phyloP scores from a whole-genome alignment of 73 alveolate species.

The Halteria grandinella region DNA sequence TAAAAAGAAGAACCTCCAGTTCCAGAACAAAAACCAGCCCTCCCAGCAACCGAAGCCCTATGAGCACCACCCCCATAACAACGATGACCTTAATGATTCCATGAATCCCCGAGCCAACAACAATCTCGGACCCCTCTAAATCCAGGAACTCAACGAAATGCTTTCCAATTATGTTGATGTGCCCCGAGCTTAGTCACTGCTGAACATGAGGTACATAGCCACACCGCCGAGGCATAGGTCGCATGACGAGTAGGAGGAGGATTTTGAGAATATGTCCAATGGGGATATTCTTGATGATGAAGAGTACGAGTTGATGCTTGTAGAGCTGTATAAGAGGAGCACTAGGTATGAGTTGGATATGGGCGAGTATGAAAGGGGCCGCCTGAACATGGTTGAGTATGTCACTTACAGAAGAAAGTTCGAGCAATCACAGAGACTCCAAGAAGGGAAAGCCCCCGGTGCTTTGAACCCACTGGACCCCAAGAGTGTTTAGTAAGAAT shows the following conservation, averaged over 20 bases:
- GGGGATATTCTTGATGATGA: background rate
- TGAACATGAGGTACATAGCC: constrained; percentile 16
- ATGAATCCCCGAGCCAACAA: background rate
- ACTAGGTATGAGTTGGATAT: constrained; percentile 36
- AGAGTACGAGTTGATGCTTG: constrained; percentile 9
- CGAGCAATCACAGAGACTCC: constrained; percentile 35
- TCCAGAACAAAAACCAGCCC: background rate
- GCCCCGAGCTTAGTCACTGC: constrained; percentile 25
- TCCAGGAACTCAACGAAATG: constrained; percentile 18
- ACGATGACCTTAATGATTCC: no score
- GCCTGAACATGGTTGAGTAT: background rate
- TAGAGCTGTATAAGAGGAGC: background rate
- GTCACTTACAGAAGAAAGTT: constrained; percentile 35
- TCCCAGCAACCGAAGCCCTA: background rate
- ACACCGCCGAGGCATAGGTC: no score
- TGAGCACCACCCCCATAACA: background rate
- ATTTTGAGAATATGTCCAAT: background rate
- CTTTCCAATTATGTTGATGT: constrained; percentile 34
- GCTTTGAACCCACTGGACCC: constrained; percentile 15
- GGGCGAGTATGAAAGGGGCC: constrained; percentile 4
- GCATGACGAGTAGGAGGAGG: background rate
- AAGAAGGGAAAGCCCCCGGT: background rate
- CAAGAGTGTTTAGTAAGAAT: constrained; percentile 3
- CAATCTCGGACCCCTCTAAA: constrained; percentile 13
- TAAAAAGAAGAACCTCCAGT: background rate